Base-by-base conservation (phyloP, 257 asterid genomes). In the Eucommia ulmoides region DNA sequence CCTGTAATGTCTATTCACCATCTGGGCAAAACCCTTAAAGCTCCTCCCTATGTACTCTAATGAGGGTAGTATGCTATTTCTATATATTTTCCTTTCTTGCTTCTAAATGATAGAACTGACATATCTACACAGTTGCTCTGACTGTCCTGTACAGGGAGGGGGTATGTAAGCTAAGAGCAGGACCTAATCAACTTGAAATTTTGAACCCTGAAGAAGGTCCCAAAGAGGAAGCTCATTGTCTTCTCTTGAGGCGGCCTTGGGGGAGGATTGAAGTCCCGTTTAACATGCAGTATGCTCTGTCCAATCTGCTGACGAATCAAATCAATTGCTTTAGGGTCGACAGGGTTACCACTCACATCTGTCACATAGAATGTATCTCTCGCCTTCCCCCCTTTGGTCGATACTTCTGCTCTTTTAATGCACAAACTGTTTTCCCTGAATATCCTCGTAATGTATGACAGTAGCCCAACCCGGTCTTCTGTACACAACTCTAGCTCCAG, bases 371-470 rank as follows among this genome's bases (percentile, higher is more conserved):
- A 84, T 9, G 69, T 84, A 52, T 84, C 85, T 54, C 53, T 68
- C 2, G 73, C 94, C 65, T 72, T 78, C 65, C 94, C 85, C 20
- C 68, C 75, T 53, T 67, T 53, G 1, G 93, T 80, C 41, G 93
- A 80, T 33, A 84, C 76, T 74, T 78, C 93, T 48, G 94, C 94
- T 65, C 93, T 81, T 67, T 65, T 80, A 64, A 84, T 69, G 59
- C 78, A 60, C 45, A 84, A 54, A 52, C 94, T 56, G 56, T 84
- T 80, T 56, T 84, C 94, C 72, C 94, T 67, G 65, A 84, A 80
- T 57, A 80, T 56, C 66, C 93, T 74, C 2, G 94, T 84, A 53
- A 80, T 70, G 56, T 84, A 85, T 0, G 94, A 84, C 49, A 84
- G 58, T 42, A 84, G 85, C 53, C 93, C 94, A 5, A 62, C 60